A percentile compares a stretch with the other conserved stretches of the same genome.
Evolutionary conservation across 179 eudicot genomes (phyloP).

Genomic region (Silene noctiflora): DNA sequence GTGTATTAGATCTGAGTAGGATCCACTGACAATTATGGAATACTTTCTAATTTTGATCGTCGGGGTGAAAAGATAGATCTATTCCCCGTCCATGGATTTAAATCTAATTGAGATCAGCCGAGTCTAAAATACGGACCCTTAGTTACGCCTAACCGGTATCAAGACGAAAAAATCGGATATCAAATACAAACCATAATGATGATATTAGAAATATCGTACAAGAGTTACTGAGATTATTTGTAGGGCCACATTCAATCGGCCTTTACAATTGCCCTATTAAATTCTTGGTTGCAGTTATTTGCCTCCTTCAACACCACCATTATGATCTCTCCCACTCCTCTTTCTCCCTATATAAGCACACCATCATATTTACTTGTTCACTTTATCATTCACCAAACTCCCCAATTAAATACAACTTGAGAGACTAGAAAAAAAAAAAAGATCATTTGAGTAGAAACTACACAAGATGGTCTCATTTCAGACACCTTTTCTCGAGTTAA

Average conservation of each 20-base stretch:
- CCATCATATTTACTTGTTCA: slow-evolving; percentile 1
- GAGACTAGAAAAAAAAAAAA: not conserved
- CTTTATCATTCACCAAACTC: slow-evolving; percentile 21
- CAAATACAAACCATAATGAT: not conserved
- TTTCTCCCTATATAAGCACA: slow-evolving; percentile 14
- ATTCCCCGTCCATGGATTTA: too few species aligned
- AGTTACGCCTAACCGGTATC: too few species aligned
- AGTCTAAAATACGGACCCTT: too few species aligned
- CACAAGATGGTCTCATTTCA: slow-evolving; percentile 41
- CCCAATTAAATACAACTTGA: not conserved
- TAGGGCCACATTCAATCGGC: slow-evolving; percentile 32
- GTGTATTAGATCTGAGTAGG: too few species aligned
- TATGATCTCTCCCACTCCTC: not conserved
- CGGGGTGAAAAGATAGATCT: too few species aligned
- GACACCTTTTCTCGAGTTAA: slow-evolving; percentile 27
- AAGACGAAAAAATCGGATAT: too few species aligned
- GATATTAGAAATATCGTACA: not conserved
- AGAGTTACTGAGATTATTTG: not conserved
- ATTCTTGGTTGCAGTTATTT: slow-evolving; percentile 35
- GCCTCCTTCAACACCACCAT: slow-evolving; percentile 13
- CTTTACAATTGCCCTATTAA: slow-evolving; percentile 34
- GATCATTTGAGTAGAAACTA: not conserved
- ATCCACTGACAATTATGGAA: too few species aligned
- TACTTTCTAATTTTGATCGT: too few species aligned
- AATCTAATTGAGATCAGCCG: too few species aligned